phyloP scores from a whole-genome alignment of 2,329 filamentous ascomycete species.

The Endoconidiophora laricicola region DNA sequence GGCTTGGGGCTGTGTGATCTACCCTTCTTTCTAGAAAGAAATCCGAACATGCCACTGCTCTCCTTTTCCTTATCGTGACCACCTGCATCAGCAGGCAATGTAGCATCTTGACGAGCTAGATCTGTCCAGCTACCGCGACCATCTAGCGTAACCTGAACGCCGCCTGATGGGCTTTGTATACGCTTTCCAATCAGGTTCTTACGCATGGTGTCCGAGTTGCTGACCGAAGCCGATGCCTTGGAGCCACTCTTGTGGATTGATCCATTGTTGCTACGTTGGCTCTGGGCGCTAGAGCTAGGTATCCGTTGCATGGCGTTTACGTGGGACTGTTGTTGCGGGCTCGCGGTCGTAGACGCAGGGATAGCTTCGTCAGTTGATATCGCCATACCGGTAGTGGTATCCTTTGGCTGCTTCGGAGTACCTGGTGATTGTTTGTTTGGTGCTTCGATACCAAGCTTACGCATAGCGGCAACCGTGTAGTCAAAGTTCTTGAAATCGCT shows the following conservation, averaged over 20 bases:
- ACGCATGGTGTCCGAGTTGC: slow-evolving; percentile 8
- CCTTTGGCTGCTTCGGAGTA: background rate
- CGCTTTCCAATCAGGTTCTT: slow-evolving; percentile 28
- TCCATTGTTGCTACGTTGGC: slow-evolving; percentile 10
- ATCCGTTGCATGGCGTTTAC: slow-evolving; percentile 5
- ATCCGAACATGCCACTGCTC: slow-evolving; percentile 74
- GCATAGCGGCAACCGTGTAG: slow-evolving; percentile 62
- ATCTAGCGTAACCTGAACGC: slow-evolving; percentile 80
- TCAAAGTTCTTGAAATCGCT: slow-evolving; percentile 89
- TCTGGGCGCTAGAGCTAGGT: slow-evolving; percentile 6
- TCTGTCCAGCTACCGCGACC: slow-evolving; percentile 84
- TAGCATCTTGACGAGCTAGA: slow-evolving; percentile 68
- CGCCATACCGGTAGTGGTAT: slow-evolving; percentile 18
- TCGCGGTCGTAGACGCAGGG: slow-evolving; percentile 20
- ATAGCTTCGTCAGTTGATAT: slow-evolving; percentile 35
- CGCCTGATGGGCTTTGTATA: slow-evolving; percentile 62
- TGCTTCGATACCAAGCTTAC: slow-evolving; percentile 9
- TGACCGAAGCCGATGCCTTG: background rate
- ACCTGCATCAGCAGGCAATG: slow-evolving; percentile 50
- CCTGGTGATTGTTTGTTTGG: background rate
- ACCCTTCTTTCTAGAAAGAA: slow-evolving; percentile 78
- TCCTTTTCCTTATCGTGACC: slow-evolving; percentile 35
- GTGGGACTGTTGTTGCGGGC: slow-evolving; percentile 2
- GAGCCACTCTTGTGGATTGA: background rate
- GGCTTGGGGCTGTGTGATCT: slow-evolving; percentile 85